Evolutionary conservation across 306 rosid species (phyloP), one percentile per base, ranked within the genome.

Genomic region (Glycine tomentella): DNA sequence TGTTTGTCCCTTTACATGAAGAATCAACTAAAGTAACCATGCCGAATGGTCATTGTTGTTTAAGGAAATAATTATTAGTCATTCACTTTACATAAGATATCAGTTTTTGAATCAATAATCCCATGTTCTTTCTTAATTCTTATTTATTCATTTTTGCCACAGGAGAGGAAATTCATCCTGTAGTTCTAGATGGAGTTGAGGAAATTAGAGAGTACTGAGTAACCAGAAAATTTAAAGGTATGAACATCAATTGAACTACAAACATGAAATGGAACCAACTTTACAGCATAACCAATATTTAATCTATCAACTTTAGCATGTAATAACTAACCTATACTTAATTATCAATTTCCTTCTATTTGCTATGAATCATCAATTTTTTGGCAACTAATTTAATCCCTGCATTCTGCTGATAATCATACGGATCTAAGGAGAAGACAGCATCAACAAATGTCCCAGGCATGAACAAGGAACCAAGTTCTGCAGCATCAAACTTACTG

Each of bases 311-410:
- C 50, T 61, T 80, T 72, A 45, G 33, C 45, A 76, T 82, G 84
- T 11, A 73, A 44, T 61, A 69, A 53, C 72, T 49, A 82, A 40
- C 40, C 85, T 62, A 65, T 57, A 81, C 48, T 74, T 51, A 71
- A 85, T 53, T 36, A 40, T 67, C 8, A 33, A 69, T 40, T 62
- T 81, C 72, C 67, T 59, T 85, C 86, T 81, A 75, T 49, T 72
- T 82, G 74, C 87, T 83, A 85, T 87, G 90, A 82, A 96, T 90
- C 55, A 87, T 87, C 97, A 96, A 76, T 84, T 90, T 93, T 74
- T 90, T 88, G 36, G 97, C 91, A 82, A 93, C 93, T 91, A 96
- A 77, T 49, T 86, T 87, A 74, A 96, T 88, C 86, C 98, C 99
- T 67, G 99, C 98, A 74, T 81, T 86, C 86, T 93, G 97, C 80